Evolutionary conservation across 176 grass and related monocot genomes (phyloP), one percentile per base, ranked within the genome.

Genomic region (Juncus effusus): DNA sequence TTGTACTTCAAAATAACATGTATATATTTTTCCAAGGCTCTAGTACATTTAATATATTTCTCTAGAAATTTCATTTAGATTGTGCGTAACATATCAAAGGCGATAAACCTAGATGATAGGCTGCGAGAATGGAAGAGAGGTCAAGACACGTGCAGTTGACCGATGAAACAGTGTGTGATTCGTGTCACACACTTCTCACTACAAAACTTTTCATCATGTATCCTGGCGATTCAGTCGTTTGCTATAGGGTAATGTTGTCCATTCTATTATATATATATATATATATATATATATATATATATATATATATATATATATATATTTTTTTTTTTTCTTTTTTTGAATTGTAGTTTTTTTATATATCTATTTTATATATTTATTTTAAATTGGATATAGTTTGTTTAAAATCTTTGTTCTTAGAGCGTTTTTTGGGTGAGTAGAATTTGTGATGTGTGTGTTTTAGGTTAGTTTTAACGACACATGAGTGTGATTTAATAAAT

Each of bases 171-270:
- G 86, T 86, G 15, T 97, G 93, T 0, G 82, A 84, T 78, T 97
- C 93, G 40, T 97, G 93, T 62, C 60, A 76, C 40, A 80, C 93
- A 52, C 88, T 84, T 12, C 85, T 97, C 4, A 87, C 87, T 56
- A 97, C 93, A 54, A 97, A 97, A 82, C 74, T 97, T 5, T 97
- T 97, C 75, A 87, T 83, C 14, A 97, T 97, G 93, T 97, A 92
- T 72, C 93, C 93, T 68, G 77, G 91, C n/a, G 87, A 97, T 36
- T 91, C 93, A 3, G 85, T 97, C 62, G 87, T 97, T 36, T 97
- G 93, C 74, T 97, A 97, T 77, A 89, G 89, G 82, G 93, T 97
- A 76, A 42, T 54, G 42, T n/a, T 63, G 39, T n/a, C n/a, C n/a
- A n/a, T n/a, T n/a, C n/a, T n/a, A n/a, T n/a, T n/a, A n/a, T n/a